Evolutionary conservation across 352 stramenopile genomes (phyloP).

Genomic region (Phytophthora aleatoria): DNA sequence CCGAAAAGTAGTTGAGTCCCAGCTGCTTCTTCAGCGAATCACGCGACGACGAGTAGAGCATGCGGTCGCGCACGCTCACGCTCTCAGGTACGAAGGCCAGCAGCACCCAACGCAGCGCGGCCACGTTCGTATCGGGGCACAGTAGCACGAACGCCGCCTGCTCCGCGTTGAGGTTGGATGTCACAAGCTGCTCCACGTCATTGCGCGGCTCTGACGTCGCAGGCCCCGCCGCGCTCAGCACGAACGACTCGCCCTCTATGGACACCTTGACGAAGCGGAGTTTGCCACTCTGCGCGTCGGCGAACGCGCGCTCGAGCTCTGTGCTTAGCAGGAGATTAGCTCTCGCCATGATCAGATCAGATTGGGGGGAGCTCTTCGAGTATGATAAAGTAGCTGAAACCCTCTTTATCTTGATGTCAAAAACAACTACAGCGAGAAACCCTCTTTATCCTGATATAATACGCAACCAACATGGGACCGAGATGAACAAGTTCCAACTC

Average conservation of each 20-base stretch:
- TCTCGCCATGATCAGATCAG: constrained; percentile 53
- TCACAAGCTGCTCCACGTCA: constrained; percentile 47
- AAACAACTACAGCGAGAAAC: background rate
- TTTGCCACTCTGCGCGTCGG: constrained; percentile 68
- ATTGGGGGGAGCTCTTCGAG: constrained; percentile 9
- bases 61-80: constrained; percentile 87
- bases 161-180: constrained; percentile 33
- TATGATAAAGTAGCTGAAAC: constrained; percentile 6
- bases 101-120: constrained; percentile 78
- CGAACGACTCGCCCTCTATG: constrained; percentile 71
- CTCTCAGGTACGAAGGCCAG: constrained; percentile 80
- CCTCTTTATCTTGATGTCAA: background rate
- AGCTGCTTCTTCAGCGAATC: constrained; percentile 92
- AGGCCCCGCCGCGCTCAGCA: constrained; percentile 42
- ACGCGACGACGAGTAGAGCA: constrained; percentile 92
- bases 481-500: constrained; percentile 18
- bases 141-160: constrained; percentile 78
- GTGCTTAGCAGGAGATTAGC: constrained; percentile 61
- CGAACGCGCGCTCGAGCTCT: constrained; percentile 75
- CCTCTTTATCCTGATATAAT: background rate
- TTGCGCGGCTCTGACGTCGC: constrained; percentile 47
- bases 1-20: constrained; percentile 90
- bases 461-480: background rate
- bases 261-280: constrained; percentile 72
- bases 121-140: constrained; percentile 73